Conservation (phyloP, 2,329 filamentous ascomycete species). For the Aspergillus sojae region DNA sequence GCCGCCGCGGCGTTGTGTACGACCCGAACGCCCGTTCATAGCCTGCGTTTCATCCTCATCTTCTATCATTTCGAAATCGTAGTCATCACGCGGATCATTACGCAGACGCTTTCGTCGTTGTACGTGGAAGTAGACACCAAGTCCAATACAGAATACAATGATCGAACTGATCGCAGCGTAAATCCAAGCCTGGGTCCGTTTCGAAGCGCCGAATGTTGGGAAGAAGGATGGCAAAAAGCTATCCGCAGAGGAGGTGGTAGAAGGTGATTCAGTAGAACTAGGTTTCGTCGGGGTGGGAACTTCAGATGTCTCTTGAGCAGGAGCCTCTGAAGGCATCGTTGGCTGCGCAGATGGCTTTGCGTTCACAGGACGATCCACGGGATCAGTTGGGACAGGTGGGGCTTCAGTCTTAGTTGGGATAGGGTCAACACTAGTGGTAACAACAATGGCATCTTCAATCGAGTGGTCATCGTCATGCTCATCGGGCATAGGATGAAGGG, state of each 20-base stretch:
- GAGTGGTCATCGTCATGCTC: slow-evolving; percentile 84
- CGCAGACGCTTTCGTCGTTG: slow-evolving; percentile 75
- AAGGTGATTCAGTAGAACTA: slow-evolving; percentile 31
- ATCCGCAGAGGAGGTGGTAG: slow-evolving; percentile 43
- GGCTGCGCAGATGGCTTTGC: slow-evolving; percentile 51
- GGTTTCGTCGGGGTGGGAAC: slow-evolving; percentile 32
- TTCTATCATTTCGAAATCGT: slow-evolving; percentile 92
- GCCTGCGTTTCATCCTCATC: slow-evolving; percentile 66
- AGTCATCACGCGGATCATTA: slow-evolving; percentile 76
- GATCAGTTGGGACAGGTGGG: slow-evolving; percentile 59
- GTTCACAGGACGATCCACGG: slow-evolving; percentile 67
- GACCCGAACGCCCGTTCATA: slow-evolving; percentile 52
- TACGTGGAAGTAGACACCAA: slow-evolving; percentile 80
- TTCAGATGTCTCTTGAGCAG: slow-evolving; percentile 26
- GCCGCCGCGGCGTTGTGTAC: slow-evolving; percentile 66
- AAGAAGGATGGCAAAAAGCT: slow-evolving; percentile 80
- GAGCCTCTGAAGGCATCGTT: slow-evolving; percentile 22
- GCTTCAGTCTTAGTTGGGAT: slow-evolving; percentile 49
- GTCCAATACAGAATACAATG: slow-evolving; percentile 74
- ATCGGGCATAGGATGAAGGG: slow-evolving; percentile 76
- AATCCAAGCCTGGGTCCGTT: slow-evolving; percentile 90
- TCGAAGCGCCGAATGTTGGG: slow-evolving; percentile 85
- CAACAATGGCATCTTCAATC: slow-evolving; percentile 62
- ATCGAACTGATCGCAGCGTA: slow-evolving; percentile 86
- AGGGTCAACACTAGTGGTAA: slow-evolving; percentile 64